Evolutionary conservation across 2,329 filamentous ascomycete species (phyloP), one percentile per base, ranked within the genome.

Genomic region (Calonectria multiphialidica): DNA sequence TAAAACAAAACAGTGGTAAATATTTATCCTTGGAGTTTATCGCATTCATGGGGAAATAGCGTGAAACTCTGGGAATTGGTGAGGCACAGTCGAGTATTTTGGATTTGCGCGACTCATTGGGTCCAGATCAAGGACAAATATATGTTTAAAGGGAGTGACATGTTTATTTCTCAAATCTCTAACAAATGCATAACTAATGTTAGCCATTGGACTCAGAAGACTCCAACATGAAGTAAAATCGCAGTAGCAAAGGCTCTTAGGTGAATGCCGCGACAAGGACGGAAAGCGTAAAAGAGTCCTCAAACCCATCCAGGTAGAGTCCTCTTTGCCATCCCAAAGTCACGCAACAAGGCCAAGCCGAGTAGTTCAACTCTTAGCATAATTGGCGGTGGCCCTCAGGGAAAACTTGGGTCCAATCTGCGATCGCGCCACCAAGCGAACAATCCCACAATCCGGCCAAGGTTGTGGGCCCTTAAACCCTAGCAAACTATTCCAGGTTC

Each of bases 401-500:
- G n/a, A n/a, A 40, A 37, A 13, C 53, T n/a, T 16, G 13, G 53
- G 21, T 57, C 53, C 30, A 23, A 57, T 13, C 33, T 37, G 53
- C 53, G 33, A 40, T 21, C n/a, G 33, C 30, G 53, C 30, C 53
- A 57, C 53, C 53, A 57, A 25, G 53, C 16, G 33, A 57, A 21
- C 12, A 57, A 37, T 35, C 33, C 33, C 53, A 35, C 53, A 57
- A 57, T 28, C 53, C 30, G 23, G 53, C 33, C 53, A 33, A 21
- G 21, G n/a, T 57, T 57, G 33, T 35, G 53, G 53, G 53, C 33
- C 33, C 33, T 57, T 57, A 4, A 23, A 23, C 21, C 53, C 53
- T 57, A 57, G 53, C 53, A 57, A 57, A 57, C 53, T 57, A 57
- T 57, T 57, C 33, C 53, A 57, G 53, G 53, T 5, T 57, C 53